Conservation (phyloP, 2,329 filamentous ascomycete genomes). For the Trichophyton mentagrophytes region DNA sequence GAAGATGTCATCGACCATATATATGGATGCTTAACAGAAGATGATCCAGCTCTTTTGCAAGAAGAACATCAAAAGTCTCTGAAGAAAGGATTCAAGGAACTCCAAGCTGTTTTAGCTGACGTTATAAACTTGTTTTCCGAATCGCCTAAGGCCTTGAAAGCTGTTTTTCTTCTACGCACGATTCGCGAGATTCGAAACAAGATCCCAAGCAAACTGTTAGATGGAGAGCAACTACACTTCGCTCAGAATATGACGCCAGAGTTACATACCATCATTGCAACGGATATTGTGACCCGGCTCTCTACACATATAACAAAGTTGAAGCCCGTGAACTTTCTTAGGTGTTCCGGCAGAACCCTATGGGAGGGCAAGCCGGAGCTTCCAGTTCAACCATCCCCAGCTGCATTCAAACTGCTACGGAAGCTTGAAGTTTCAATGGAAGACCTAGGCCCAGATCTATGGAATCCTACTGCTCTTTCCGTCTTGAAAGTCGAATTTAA, state of each 20-base stretch:
- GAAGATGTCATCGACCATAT: slow-evolving; percentile 27
- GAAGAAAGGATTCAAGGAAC: slow-evolving; percentile 42
- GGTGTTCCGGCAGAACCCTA: slow-evolving; percentile 50
- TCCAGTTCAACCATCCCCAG: slow-evolving; percentile 66
- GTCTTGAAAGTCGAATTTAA: slow-evolving; percentile 49
- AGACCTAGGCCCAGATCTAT: slow-evolving; percentile 60
- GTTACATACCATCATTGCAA: slow-evolving; percentile 51
- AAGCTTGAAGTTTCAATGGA: slow-evolving; percentile 56
- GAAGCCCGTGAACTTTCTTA: slow-evolving; percentile 27
- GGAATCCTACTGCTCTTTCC: slow-evolving; percentile 56
- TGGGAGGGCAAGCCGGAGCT: slow-evolving; percentile 71
- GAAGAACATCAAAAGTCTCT: slow-evolving; percentile 47
- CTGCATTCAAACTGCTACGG: slow-evolving; percentile 58
- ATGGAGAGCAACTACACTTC: slow-evolving; percentile 32
- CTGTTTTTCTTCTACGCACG: slow-evolving; percentile 55
- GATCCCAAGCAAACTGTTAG: slow-evolving; percentile 42
- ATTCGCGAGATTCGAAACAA: slow-evolving; percentile 60
- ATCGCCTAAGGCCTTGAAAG: slow-evolving; percentile 36
- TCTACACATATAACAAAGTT: slow-evolving; percentile 31
- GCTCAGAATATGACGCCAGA: slow-evolving; percentile 48
- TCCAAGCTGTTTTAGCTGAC: slow-evolving; percentile 35
- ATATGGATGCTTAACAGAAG: slow-evolving; percentile 47
- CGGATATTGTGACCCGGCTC: slow-evolving; percentile 34
- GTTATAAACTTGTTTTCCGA: slow-evolving; percentile 38
- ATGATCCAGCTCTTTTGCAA: slow-evolving; percentile 55